Conservation (phyloP, 2,329 filamentous ascomycete species). For the Alternaria ethzedia region DNA sequence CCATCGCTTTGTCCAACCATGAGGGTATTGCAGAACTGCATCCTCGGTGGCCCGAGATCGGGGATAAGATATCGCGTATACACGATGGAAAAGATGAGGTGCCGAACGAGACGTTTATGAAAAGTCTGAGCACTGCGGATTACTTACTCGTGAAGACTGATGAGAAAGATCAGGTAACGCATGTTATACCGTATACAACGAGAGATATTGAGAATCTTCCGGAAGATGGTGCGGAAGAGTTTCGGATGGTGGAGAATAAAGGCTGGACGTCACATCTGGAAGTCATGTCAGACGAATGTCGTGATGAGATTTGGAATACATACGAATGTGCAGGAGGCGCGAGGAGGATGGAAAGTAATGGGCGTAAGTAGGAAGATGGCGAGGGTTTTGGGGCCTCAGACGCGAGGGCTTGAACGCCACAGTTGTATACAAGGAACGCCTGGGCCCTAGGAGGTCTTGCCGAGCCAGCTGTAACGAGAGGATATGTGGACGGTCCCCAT, state of each 20-base stretch:
- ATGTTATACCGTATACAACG: neutral
- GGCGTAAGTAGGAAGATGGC: neutral
- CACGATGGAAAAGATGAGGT: neutral
- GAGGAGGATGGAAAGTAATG: neutral
- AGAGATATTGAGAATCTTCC: neutral
- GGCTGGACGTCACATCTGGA: neutral
- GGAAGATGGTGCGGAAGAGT: neutral
- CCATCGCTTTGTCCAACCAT: neutral
- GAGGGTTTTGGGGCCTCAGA: neutral
- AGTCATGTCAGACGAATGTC: neutral
- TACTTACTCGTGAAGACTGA: neutral
- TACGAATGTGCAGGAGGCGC: neutral
- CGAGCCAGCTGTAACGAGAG: neutral
- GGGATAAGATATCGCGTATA: neutral
- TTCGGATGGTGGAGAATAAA: accelerated
- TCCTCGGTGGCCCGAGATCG: neutral
- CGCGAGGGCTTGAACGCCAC: neutral
- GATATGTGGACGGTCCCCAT: neutral
- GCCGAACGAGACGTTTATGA: neutral
- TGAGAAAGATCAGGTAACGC: neutral
- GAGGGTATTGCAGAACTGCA: neutral
- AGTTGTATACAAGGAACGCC: neutral
- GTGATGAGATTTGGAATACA: neutral
- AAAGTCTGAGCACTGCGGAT: neutral
- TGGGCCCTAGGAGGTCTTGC: neutral